These are phyloP conservation scores for Lentinus brumalis DNA, from an alignment of 768 basidiomycete species.

Conservation along the genomic window DNA sequence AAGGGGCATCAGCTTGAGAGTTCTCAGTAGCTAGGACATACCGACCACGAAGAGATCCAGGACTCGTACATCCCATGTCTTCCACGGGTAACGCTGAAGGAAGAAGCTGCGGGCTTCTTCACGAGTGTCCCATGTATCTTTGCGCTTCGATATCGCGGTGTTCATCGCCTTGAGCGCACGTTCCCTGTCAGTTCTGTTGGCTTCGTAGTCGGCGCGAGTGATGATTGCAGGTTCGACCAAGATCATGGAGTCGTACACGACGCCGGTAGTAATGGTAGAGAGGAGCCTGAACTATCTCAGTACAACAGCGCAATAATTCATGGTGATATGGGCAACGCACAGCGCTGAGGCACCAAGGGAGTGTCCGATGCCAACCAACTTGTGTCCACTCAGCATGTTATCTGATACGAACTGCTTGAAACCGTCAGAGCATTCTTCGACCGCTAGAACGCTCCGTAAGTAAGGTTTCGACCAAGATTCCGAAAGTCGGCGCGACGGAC, in stretches of 20 bases:
- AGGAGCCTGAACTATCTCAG: not conserved
- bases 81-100: slow-evolving; percentile 13
- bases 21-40: not conserved
- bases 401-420: slow-evolving; percentile 8
- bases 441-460: not conserved
- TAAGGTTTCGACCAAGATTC: not conserved
- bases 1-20: no score
- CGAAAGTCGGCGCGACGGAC: not conserved
- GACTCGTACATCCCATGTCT: slow-evolving; percentile 12
- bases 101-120: slow-evolving; percentile 14
- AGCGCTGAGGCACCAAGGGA: slow-evolving; percentile 10
- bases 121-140: slow-evolving; percentile 9
- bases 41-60: slow-evolving; percentile 15
- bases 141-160: slow-evolving; percentile 9
- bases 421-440: slow-evolving; percentile 12
- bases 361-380: slow-evolving; percentile 16
- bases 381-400: slow-evolving; percentile 8
- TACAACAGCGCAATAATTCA: not conserved
- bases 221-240: slow-evolving; percentile 4
- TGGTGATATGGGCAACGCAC: not conserved
- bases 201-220: slow-evolving; percentile 10
- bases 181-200: slow-evolving; percentile 2
- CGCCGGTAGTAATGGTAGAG: not conserved
- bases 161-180: slow-evolving; percentile 2
- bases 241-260: not conserved